Evolutionary conservation across 75 land plant genomes (phyloP).

Genomic region (Picea sitchensis): DNA sequence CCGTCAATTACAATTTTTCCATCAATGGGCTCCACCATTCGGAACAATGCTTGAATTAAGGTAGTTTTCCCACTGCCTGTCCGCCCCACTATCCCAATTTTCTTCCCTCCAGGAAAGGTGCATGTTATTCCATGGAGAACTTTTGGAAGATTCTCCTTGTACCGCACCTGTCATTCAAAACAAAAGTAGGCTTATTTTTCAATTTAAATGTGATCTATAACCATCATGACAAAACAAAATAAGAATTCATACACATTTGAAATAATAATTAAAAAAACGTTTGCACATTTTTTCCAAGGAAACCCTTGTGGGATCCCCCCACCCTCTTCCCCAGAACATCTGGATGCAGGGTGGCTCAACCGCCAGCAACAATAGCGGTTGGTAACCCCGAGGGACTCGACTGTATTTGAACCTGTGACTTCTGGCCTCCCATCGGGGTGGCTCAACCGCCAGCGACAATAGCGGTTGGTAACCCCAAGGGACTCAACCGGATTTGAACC

Average conservation of each 20-base stretch:
- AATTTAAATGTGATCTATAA: not conserved
- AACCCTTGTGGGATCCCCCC: not conserved
- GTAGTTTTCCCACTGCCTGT: conserved; percentile 97
- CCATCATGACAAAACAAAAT: not conserved
- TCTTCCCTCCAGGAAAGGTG: conserved; percentile 71
- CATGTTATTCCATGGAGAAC: conserved; percentile 73
- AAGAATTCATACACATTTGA: not conserved
- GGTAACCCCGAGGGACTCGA: no score
- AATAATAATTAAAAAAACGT: not conserved
- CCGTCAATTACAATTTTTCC: conserved; percentile 72
- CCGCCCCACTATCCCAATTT: conserved; percentile 43
- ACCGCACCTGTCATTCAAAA: conserved; percentile 40
- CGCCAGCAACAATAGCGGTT: not conserved
- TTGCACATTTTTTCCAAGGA: not conserved
- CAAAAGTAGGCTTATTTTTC: not conserved
- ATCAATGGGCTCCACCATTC: conserved; percentile 66
- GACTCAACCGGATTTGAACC: no score
- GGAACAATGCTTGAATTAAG: conserved; percentile 80
- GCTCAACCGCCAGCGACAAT: not conserved
- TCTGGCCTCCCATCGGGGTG: no score
- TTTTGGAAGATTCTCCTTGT: conserved; percentile 56
- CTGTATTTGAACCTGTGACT: no score
- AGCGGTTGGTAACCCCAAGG: no score
- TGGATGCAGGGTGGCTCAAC: no score
- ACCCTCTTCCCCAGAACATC: not conserved